phyloP scores from a whole-genome alignment of 805 yeast genomes.

The Wickerhamomyces rabaulensis region DNA sequence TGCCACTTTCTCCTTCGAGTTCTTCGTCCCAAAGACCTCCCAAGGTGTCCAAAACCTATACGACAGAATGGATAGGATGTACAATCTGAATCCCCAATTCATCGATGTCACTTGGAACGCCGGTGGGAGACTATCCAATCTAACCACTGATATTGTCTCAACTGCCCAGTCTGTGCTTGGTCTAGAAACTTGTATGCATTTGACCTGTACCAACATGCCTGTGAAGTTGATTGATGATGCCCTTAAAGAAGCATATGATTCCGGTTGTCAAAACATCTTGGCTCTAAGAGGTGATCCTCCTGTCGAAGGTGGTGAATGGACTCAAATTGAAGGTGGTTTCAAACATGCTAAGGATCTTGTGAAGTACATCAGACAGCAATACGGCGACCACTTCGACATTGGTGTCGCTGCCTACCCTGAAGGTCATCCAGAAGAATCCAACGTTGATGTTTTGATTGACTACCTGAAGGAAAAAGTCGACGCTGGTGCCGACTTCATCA shows the following conservation, averaged over 20 bases:
- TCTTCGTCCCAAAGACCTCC: conserved; percentile 93
- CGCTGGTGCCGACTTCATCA: conserved; percentile 93
- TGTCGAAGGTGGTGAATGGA: conserved; percentile 45
- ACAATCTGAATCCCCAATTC: conserved; percentile 82
- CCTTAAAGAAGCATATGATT: conserved; percentile 71
- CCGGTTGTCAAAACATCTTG: conserved; percentile 93
- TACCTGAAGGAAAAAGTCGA: conserved; percentile 75
- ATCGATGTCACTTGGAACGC: conserved; percentile 99
- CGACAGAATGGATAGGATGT: conserved; percentile 98
- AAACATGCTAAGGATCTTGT: conserved; percentile 85
- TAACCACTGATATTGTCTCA: conserved; percentile 88
- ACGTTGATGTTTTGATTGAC: conserved; percentile 41
- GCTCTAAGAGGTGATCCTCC: conserved; percentile 98
- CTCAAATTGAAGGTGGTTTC: conserved; percentile 67
- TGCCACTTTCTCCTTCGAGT: conserved; percentile 92
- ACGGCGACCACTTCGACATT: conserved; percentile 86
- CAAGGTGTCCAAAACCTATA: conserved; percentile 95
- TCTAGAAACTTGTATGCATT: conserved; percentile 94
- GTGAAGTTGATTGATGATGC: conserved; percentile 77
- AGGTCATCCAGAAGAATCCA: conserved; percentile 85
- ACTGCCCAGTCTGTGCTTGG: conserved; percentile 89
- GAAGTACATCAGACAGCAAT: conserved; percentile 62
- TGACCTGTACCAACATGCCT: conserved; percentile 96
- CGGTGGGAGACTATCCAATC: conserved; percentile 79
- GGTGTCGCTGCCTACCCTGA: conserved; percentile 98